Evolutionary conservation across 148 eudicot genomes (phyloP), one percentile per base, ranked within the genome.

Genomic region (Vaccinium vitisidaea): DNA sequence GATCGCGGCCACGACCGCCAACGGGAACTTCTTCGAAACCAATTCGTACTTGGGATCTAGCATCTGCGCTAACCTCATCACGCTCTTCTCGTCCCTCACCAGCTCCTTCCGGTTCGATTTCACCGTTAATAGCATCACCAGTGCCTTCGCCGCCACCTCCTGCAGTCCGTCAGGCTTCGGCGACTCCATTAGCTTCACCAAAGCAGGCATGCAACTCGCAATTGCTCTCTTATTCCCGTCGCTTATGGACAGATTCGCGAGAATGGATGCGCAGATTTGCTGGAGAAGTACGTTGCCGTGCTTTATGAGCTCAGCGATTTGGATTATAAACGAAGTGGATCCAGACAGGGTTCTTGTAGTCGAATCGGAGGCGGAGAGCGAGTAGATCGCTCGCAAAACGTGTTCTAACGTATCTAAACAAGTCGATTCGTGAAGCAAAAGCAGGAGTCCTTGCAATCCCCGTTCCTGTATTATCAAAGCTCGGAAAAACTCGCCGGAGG

Each of bases 161-260:
- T 88, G 93, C 49, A 93, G 70, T 4, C 94, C 93, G 13, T 89
- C 94, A 0, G 93, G 95, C 86, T 93, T 93, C 18, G 91, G 87
- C 27, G 84, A 75, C 82, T 93, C 96, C 92, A 93, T 92, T 79
- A 92, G 85, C 86, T 88, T 92, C 89, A 93, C 85, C 76, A 93
- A 81, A 27, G 89, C 78, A 6, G 87, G 87, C 89, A 92, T 92
- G 86, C 92, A 93, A 2, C 92, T 85, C 7, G 86, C 82, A 12
- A 89, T 84, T 0, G 90, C 92, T 32, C 89, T 80, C 89, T 92
- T 93, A 56, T 84, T 91, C 3, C 88, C 84, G 27, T 91, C 96
- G 83, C 88, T 89, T 7, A 93, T 84, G 16, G 89, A 83, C 14
- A 93, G 75, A 23, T 84, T 88, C 13, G 89, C 87, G 0, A 93